Evolutionary conservation across 2,329 filamentous ascomycete genomes (phyloP).

Genomic region (Nothopassalora personata): DNA sequence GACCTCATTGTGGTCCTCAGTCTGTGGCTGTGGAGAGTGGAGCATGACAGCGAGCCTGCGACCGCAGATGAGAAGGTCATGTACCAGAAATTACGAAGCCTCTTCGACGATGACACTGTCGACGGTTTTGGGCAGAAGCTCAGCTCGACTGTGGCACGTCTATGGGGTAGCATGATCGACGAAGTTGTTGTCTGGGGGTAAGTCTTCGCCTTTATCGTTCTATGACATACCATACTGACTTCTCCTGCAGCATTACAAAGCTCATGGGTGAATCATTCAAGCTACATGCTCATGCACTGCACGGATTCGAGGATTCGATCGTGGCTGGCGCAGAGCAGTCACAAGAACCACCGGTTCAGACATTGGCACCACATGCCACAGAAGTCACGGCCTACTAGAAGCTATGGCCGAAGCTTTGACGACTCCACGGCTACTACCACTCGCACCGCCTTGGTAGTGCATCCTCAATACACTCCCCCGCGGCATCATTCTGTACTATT

Average conservation of each 20-base stretch:
- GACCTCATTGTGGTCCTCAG: conserved; percentile 97
- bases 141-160: conserved; percentile 87
- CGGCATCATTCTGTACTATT: conserved; percentile 7
- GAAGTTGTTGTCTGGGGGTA: conserved; percentile 99
- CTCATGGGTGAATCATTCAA: conserved; percentile 98
- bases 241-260: conserved; percentile 66
- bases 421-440: conserved; percentile 19
- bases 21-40: conserved; percentile 96
- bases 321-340: conserved; percentile 34
- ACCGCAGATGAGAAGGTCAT: conserved; percentile 78
- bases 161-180: conserved; percentile 97
- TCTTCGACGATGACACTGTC: conserved; percentile 87
- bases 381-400: conserved; percentile 31
- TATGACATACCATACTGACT: conserved; percentile 32
- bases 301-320: conserved; percentile 84
- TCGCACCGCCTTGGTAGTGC: conserved; percentile 12
- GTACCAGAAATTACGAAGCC: conserved; percentile 85
- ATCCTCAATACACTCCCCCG: conserved; percentile 17
- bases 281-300: conserved; percentile 87
- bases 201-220: conserved; percentile 42
- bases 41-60: conserved; percentile 93
- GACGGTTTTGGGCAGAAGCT: conserved; percentile 76
- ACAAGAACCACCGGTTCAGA: conserved; percentile 20
- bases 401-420: conserved; percentile 7
- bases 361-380: conserved; percentile 25